A percentile compares a stretch with the other conserved stretches of the same genome.
phyloP scores from a whole-genome alignment of 106 monocot genomes.

The Dioscorea dumetorum region DNA sequence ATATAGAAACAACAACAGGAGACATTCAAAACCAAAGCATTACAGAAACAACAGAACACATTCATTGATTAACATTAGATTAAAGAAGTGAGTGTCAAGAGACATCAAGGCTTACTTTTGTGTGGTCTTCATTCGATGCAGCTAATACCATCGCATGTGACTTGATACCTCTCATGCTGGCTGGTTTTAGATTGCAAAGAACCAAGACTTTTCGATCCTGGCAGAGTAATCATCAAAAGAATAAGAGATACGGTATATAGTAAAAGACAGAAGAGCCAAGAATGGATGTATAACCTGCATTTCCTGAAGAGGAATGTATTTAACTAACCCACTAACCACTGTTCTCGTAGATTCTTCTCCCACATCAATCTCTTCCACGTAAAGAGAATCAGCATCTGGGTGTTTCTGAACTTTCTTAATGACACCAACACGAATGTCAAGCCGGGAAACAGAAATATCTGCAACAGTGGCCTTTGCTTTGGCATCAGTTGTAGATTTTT shows the following conservation, averaged over 20 bases:
- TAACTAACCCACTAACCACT: constrained; percentile 95
- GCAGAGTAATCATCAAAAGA: constrained; percentile 1
- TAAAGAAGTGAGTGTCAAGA: too few species aligned
- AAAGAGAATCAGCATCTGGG: constrained; percentile 94
- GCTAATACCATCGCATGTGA: constrained; percentile 98
- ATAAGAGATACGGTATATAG: background rate
- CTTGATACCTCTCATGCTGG: constrained; percentile 90
- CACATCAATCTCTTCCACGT: constrained; percentile 95
- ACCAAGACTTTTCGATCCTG: constrained; percentile 95
- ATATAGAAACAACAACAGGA: too few species aligned
- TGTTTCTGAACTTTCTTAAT: constrained; percentile 87
- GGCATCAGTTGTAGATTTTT: constrained; percentile 30
- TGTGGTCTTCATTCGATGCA: constrained; percentile 73
- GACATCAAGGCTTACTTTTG: constrained; percentile 43
- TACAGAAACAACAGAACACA: too few species aligned
- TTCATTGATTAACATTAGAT: too few species aligned
- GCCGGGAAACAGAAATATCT: constrained; percentile 47
- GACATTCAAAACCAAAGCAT: too few species aligned
- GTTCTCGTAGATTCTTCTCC: constrained; percentile 79
- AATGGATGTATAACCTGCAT: constrained; percentile 64
- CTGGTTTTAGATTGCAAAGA: constrained; percentile 95
- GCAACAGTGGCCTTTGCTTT: constrained; percentile 64
- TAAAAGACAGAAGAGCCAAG: background rate
- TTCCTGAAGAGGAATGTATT: constrained; percentile 82
- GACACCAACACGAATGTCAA: constrained; percentile 85